Base-by-base conservation (phyloP, 108 stramenopile species). In the Skeletonema costatum region DNA sequence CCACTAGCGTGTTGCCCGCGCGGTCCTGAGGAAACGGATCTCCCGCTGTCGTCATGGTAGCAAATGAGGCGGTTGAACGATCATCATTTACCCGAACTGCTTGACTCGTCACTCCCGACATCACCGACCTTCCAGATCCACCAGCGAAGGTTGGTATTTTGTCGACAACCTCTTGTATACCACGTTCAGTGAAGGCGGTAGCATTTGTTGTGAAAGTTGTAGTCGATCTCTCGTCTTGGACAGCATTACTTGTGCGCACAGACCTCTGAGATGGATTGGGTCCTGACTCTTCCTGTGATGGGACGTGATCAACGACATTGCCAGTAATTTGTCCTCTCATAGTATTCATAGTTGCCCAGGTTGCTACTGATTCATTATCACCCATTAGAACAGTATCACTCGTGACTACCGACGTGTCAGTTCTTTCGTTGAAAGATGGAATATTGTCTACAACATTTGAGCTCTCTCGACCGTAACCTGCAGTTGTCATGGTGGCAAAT, bases 321-420 rank as follows among this genome's bases (percentile, higher is more conserved):
- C 74, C 74, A 32, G 62, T 81, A 11, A 75, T 63, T 66, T 66
- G 68, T 17, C 73, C 68, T 33, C 63, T 64, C 68, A 71, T 71
- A 17, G 80, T 81, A 70, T 75, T 81, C 58, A 70, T 81, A 16
- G 80, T 81, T 35, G 69, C 73, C 74, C 80, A 81, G 4, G 80
- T 75, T 16, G 60, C 62, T 17, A 81, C 53, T 10, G 80, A 81
- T 59, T 81, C 64, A 71, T 64, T 75, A 33, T 70, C 64, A 5
- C 73, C 73, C 56, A 74, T 66, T 36, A 60, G 67, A 6, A 74
- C 74, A 66, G 68, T 60, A 25, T 81, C 70, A 59, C 56, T 75
- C 1, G 73, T 75, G 32, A 58, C 32, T 5, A 44, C 60, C 35
- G 70, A 68, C 7, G 71, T 68, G 12, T 19, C 70, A 46, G 41